A percentile compares a stretch with the other conserved stretches of the same genome.
These are phyloP conservation scores for Laburnicola sp. DNA, from an alignment of 2,329 filamentous ascomycete species.

Conservation along the genomic window DNA sequence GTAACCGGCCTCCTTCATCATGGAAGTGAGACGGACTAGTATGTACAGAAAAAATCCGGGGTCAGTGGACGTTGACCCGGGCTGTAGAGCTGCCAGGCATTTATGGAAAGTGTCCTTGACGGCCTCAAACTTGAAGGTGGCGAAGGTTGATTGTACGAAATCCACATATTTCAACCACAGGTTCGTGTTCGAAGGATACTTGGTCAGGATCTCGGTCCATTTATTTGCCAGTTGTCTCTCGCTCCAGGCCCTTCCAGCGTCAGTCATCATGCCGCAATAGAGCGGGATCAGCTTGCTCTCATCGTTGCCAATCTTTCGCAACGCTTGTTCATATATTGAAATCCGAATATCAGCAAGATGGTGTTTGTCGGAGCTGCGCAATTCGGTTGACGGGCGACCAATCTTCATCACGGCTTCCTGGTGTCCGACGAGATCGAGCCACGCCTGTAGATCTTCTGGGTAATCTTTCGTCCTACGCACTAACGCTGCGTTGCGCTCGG, in stretches of 20 bases:
- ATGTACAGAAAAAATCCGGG: constrained; percentile 60
- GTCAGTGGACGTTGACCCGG: constrained; percentile 3
- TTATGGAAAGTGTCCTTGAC: constrained; percentile 63
- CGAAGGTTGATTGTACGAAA: constrained; percentile 68
- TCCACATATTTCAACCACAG: constrained; percentile 77
- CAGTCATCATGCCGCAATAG: constrained; percentile 69
- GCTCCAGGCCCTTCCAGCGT: constrained; percentile 76
- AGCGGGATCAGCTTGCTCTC: constrained; percentile 60
- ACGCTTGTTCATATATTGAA: constrained; percentile 75
- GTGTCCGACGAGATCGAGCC: constrained; percentile 77
- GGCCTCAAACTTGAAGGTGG: constrained; percentile 68
- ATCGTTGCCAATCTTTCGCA: constrained; percentile 58
- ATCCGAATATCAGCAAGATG: constrained; percentile 79
- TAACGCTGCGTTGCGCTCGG: constrained; percentile 63
- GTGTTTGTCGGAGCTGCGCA: constrained; percentile 63
- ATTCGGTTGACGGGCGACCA: constrained; percentile 48
- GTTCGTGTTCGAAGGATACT: constrained; percentile 60
- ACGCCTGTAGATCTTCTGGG: constrained; percentile 69
- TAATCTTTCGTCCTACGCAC: constrained; percentile 65
- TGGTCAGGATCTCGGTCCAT: constrained; percentile 66
- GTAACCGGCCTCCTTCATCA: constrained; percentile 77
- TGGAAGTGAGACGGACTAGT: constrained; percentile 72
- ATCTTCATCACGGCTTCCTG: constrained; percentile 69
- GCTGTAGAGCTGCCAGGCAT: constrained; percentile 54
- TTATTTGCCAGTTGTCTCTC: constrained; percentile 60